Conservation (phyloP, 371 early-diverging fungal genomes). For the Apophysomyces sp. region DNA sequence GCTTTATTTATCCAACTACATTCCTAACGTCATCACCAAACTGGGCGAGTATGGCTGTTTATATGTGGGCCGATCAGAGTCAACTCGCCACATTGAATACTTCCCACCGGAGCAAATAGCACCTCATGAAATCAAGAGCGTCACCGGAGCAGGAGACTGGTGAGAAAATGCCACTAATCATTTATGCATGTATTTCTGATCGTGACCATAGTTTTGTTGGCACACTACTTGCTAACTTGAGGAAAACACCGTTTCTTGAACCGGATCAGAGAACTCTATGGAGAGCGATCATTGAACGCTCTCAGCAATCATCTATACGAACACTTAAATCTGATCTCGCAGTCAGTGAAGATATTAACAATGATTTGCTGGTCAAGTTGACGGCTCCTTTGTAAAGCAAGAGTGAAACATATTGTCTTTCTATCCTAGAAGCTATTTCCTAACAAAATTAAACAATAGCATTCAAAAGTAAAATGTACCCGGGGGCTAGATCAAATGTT, state of each 20-base stretch:
- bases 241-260: conserved; percentile 5
- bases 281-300: conserved; percentile 21
- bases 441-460: too few species aligned
- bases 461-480: too few species aligned
- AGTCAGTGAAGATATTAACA: conserved; percentile 20
- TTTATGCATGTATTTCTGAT: neutral
- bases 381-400: too few species aligned
- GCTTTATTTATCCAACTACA: conserved; percentile 28
- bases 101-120: conserved; percentile 38
- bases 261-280: conserved; percentile 5
- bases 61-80: conserved; percentile 18
- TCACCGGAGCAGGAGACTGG: conserved; percentile 78
- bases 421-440: too few species aligned
- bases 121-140: conserved; percentile 46
- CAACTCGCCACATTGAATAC: conserved; percentile 18
- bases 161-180: conserved; percentile 13
- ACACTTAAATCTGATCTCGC: conserved; percentile 40
- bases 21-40: conserved; percentile 58
- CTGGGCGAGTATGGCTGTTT: conserved; percentile 58
- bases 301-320: conserved; percentile 34
- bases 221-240: conserved; percentile 37
- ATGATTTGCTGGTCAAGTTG: neutral
- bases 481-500: too few species aligned
- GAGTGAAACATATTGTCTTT: too few species aligned
- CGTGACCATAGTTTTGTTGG: conserved; percentile 43